Evolutionary conservation across 2,329 filamentous ascomycete species (phyloP), one percentile per base, ranked within the genome.

Genomic region (Claviceps sp.): DNA sequence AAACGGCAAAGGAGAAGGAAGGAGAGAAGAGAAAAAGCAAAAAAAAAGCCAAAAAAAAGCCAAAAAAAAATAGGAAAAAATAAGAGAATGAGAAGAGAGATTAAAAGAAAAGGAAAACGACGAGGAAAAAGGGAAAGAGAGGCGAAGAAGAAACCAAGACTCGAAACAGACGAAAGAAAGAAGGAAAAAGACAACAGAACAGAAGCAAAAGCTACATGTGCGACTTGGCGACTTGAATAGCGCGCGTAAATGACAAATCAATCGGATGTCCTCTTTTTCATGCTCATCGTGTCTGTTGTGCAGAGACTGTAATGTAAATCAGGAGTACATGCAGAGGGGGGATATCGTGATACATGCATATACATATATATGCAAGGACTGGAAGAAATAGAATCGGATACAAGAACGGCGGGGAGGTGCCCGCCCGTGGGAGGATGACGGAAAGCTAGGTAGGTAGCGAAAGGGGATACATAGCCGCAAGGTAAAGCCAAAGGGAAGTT

Each of bases 311-410:
- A 16, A 38, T 37, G 5, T 11, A 10, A 49, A 49, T 39, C 17
- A 19, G 24, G 30, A 30, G 40, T 30, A 42, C 14, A 43, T 50
- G 48, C 48, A 42, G 5, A 37, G 19, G 37, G 16, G 40, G 55
- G 54, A 57, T 57, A 57, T 57, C 56, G 54, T 54, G 48, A 50
- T 55, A 56, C 46, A 52, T 45, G 38, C 30, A 34, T 34, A 34
- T 34, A 11, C 10, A 11, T 34, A 34, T 34, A 11, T 4, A 34
- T 11, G 30, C 30, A 34, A 42, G 46, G 24, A 10, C n/a, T 38
- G 45, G 30, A 38, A 47, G 30, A 14, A 47, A 1, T 4, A 30
- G 2, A 13, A n/a, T 38, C n/a, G 3, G n/a, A 6, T 34, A 30
- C 14, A n/a, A 39, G 2, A 4, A 4, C 17, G 11, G 10, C 11